Evolutionary conservation across 2,329 filamentous ascomycete species (phyloP).

Genomic region (Chaetomium sp.): DNA sequence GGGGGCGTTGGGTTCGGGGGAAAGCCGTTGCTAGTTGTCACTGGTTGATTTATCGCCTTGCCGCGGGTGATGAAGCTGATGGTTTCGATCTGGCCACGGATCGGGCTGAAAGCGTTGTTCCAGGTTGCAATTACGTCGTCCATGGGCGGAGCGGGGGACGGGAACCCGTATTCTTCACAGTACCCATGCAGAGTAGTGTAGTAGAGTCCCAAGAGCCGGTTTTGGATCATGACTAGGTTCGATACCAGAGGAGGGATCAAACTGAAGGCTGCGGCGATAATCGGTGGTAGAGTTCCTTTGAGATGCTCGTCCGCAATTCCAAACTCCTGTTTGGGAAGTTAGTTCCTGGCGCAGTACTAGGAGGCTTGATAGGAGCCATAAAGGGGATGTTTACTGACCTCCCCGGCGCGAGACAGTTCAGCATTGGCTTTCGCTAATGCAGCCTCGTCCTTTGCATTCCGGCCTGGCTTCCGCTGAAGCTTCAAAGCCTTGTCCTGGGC

Average conservation of each 20-base stretch:
- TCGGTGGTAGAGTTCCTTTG: conserved; percentile 60
- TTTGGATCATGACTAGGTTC: conserved; percentile 69
- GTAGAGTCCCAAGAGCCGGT: conserved; percentile 67
- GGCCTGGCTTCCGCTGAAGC: conserved; percentile 61
- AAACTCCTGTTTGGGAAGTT: conserved; percentile 51
- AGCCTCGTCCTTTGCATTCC: conserved; percentile 66
- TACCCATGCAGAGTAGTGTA: conserved; percentile 73
- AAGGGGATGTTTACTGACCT: conserved; percentile 36
- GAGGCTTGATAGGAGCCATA: background rate
- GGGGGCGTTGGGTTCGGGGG: background rate
- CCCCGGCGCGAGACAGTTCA: conserved; percentile 59
- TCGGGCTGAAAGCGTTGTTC: conserved; percentile 55
- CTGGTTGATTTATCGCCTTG: conserved; percentile 53
- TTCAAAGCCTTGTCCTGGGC: conserved; percentile 65
- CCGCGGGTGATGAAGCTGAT: conserved; percentile 59
- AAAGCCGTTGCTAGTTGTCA: conserved; percentile 30
- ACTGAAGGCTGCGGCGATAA: conserved; percentile 64
- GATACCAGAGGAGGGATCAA: conserved; percentile 67
- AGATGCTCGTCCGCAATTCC: conserved; percentile 68
- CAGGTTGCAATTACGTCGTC: conserved; percentile 62
- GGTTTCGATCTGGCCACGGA: conserved; percentile 60
- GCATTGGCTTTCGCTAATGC: conserved; percentile 64
- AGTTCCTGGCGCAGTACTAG: conserved; percentile 5
- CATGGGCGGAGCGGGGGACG: conserved; percentile 66
- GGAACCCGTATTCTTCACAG: conserved; percentile 61